These are phyloP conservation scores for Nannochloropsis salina DNA, from an alignment of 108 stramenopile genomes.

Conservation along the genomic window DNA sequence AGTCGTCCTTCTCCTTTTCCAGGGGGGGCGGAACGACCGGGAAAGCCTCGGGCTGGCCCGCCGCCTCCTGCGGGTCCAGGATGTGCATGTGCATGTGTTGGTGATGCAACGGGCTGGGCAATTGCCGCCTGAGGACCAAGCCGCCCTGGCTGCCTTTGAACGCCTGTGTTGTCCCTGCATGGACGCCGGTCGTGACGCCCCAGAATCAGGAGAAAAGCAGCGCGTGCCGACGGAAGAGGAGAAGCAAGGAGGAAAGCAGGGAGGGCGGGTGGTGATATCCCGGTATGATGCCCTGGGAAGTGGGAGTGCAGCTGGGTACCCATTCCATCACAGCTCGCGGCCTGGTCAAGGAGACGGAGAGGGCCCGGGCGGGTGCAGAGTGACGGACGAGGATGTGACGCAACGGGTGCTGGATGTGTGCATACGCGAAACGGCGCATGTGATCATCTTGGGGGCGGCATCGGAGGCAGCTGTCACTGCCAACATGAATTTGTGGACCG, in stretches of 20 bases:
- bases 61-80: background rate
- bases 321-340: background rate
- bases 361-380: background rate
- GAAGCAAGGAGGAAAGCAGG: background rate
- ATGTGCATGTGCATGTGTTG: background rate
- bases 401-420: background rate
- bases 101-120: slow-evolving; percentile 19
- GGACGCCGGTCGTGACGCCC: background rate
- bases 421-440: background rate
- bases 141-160: background rate
- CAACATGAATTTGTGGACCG: background rate
- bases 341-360: background rate
- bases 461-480: background rate
- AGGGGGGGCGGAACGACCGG: background rate
- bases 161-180: background rate
- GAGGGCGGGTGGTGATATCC: background rate
- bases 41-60: background rate
- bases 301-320: background rate
- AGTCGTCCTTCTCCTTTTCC: background rate
- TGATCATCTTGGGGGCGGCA: background rate
- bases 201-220: too few species aligned
- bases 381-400: background rate
- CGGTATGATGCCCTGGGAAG: background rate
- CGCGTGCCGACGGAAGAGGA: background rate
- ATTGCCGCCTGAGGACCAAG: background rate